These are phyloP conservation scores for Tardiomyces blankii DNA, from an alignment of 1,139 yeast species.

Conservation along the genomic window DNA sequence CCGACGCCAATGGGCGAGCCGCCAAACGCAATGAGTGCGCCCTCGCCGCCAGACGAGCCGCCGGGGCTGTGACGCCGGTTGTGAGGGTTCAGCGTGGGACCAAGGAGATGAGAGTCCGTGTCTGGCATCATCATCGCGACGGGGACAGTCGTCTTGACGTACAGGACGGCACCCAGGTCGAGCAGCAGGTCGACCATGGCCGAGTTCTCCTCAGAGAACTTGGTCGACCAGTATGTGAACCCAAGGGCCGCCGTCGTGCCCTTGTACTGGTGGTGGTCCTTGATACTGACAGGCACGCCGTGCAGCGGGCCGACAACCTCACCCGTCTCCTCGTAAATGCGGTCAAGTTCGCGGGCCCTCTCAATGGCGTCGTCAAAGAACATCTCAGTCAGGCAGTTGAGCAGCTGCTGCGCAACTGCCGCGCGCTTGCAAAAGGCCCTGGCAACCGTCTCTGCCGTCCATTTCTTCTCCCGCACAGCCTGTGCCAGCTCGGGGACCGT, in stretches of 20 bases:
- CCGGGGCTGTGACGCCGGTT: constrained; percentile 38
- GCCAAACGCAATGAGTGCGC: constrained; percentile 37
- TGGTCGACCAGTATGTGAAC: constrained; percentile 3
- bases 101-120: constrained; percentile 35
- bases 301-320: constrained; percentile 40
- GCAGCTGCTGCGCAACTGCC: constrained; percentile 41
- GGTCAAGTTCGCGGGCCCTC: constrained; percentile 37
- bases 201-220: constrained; percentile 25
- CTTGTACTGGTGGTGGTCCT: constrained; percentile 38
- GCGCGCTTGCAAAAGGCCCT: constrained; percentile 45
- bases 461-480: constrained; percentile 29
- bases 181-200: constrained; percentile 32
- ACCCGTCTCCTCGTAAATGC: constrained; percentile 22
- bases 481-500: constrained; percentile 27
- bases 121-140: constrained; percentile 44
- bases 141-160: constrained; percentile 49
- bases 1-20: constrained; percentile 45
- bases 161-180: constrained; percentile 41
- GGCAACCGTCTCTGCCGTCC: constrained; percentile 33
- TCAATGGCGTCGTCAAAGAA: constrained; percentile 18
- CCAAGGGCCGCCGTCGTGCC: constrained; percentile 20
- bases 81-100: constrained; percentile 32
- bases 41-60: constrained; percentile 57
- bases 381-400: constrained; percentile 20
- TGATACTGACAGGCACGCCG: constrained; percentile 43